phyloP scores from a whole-genome alignment of 2,329 filamentous ascomycete species.

The Calonectria hongkongensis region DNA sequence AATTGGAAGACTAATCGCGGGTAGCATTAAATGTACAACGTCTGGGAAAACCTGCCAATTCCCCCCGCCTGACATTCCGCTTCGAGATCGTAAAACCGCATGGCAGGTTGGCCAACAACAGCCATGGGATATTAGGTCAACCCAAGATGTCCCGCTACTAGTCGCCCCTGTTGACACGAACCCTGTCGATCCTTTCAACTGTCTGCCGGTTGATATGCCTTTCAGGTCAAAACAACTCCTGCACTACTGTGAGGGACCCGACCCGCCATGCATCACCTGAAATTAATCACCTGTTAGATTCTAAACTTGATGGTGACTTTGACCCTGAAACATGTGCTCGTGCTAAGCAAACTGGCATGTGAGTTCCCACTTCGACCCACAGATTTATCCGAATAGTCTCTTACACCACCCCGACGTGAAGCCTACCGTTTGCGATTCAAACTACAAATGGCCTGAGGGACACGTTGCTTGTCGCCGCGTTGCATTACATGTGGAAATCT shows the following conservation, averaged over 20 bases:
- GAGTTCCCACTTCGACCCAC: not conserved
- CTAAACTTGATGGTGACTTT: not conserved
- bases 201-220: slow-evolving; percentile 3
- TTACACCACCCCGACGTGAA: not conserved
- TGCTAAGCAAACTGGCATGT: slow-evolving; percentile 11
- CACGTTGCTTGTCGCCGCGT: slow-evolving; percentile 12
- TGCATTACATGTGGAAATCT: slow-evolving; percentile 8
- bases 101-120: not conserved
- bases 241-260: not conserved
- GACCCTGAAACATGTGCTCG: not conserved
- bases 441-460: not conserved
- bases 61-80: not conserved
- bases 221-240: slow-evolving; percentile 5
- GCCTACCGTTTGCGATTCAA: not conserved
- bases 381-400: not conserved
- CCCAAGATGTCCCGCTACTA: not conserved
- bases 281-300: not conserved
- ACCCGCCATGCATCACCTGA: too few species aligned
- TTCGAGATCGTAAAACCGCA: not conserved
- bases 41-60: not conserved
- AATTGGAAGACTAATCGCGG: not conserved
- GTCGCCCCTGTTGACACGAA: not conserved
- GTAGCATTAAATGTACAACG: not conserved
- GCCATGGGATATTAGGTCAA: not conserved
- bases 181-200: slow-evolving; percentile 16